Percentiles rank a stretch among this genome's conserved stretches.
Conservation (phyloP, 2,329 filamentous ascomycete genomes). For the Arachnomyces sp. region DNA sequence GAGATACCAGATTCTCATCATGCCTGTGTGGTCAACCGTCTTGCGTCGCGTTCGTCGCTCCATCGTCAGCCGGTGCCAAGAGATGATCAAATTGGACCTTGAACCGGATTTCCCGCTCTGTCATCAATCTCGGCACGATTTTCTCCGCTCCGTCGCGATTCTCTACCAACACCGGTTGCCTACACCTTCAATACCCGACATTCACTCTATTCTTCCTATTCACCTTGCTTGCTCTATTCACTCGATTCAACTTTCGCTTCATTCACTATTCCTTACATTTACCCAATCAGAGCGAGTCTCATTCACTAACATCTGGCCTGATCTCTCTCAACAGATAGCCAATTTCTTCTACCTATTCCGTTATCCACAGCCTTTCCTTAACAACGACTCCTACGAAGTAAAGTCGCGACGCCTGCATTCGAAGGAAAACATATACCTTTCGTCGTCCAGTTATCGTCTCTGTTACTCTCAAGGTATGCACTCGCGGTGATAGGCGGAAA, state of each 20-base stretch:
- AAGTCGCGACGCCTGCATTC: conserved; percentile 28
- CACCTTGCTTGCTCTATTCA: not conserved
- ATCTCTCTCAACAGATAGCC: not conserved
- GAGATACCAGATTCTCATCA: too few relatives aligned
- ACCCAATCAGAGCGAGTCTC: not conserved
- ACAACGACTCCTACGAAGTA: conserved; percentile 34
- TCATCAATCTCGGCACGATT: too few relatives aligned
- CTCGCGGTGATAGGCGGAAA: not conserved
- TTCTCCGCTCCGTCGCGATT: not conserved
- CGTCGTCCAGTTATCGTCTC: conserved; percentile 15
- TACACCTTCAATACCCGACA: conserved; percentile 9
- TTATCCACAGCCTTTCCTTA: conserved; percentile 30
- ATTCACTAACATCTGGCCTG: conserved; percentile 10
- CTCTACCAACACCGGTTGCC: conserved; percentile 3
- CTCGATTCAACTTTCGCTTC: not conserved
- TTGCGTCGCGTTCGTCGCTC: too few relatives aligned
- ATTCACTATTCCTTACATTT: not conserved
- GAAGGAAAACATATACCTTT: conserved; percentile 18
- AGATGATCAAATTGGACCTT: too few relatives aligned
- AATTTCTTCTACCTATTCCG: conserved; percentile 18
- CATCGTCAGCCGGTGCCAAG: too few relatives aligned
- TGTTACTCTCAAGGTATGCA: conserved; percentile 9
- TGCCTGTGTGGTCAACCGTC: too few relatives aligned
- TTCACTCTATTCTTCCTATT: conserved; percentile 10
- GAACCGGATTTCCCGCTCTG: too few relatives aligned